Evolutionary conservation across 345 rosid species (phyloP), one percentile per base, ranked within the genome.

Genomic region (Aethionema arabicum): DNA sequence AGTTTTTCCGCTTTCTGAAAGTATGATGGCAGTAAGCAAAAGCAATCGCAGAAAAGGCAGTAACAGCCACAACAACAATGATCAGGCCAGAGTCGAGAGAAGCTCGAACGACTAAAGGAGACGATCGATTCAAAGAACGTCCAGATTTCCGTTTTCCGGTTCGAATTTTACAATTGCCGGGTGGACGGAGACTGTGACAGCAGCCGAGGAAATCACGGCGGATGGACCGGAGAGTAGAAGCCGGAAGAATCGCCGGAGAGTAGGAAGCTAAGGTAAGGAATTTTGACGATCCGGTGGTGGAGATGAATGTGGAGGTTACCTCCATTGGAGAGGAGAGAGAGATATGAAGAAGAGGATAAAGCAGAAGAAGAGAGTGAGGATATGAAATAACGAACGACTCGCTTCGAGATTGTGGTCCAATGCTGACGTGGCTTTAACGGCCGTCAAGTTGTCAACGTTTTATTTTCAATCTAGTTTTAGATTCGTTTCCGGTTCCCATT

Each of bases 11-110:
- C 59, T 69, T 74, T 32, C 57, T 63, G 54, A 41, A 56, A 52
- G 65, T 50, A 39, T 44, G 72, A 49, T 85, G 73, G 21, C 76
- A 80, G 68, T 72, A 85, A 59, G 85, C 80, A 21, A 85, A 35
- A 11, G 85, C 77, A 14, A 84, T 41, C 35, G 90, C 88, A 9
- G 91, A 79, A 50, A 88, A 61, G 1, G 92, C 66, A 29, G 85
- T 76, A 5, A 83, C 83, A 53, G 88, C 87, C 1, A 82, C 85
- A 16, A 78, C 76, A n/a, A 82, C 50, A 29, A 85, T 68, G 50
- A 73, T 64, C 36, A 79, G 65, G 62, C 76, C 73, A 21, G 86
- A 55, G 52, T 66, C 72, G 6, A 81, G 3, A 44, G 95, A 87
- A 51, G 92, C 88, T 56, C 63, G 72, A 63, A 76, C 69, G 13